Evolutionary conservation across 2,329 filamentous ascomycete genomes (phyloP), one percentile per base, ranked within the genome.

Genomic region (Ophiostoma piceae): DNA sequence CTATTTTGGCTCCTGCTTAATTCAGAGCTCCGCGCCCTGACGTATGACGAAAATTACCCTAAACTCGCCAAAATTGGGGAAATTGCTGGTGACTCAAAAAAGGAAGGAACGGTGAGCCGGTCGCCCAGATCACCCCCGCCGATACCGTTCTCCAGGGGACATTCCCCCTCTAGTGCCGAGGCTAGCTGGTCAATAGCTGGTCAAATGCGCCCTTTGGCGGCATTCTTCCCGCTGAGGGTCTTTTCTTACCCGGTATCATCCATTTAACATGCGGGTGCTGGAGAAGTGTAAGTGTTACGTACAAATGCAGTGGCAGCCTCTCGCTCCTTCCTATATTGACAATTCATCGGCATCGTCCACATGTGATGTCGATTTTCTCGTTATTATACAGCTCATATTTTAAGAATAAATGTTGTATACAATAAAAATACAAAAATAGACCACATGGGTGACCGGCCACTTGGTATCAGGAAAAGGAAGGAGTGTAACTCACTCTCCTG

Each of bases 51-150:
- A 57, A 57, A 22, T 57, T 57, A 16, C 16, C 14, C 43, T 1
- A 19, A 47, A 47, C 16, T 7, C 16, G 19, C 43, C 43, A 6
- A 47, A 57, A 35, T 35, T 35, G 35, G 35, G 35, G 35, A 35
- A 26, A 22, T 57, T 57, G 51, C 51, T 57, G 51, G 32, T n/a
- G 16, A 32, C 32, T 64, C 32, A 35, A 64, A 64, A 64, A 64
- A 37, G 60, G 60, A 37, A 64, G 60, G 60, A 64, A n/a, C 60
- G 60, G 32, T 64, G 29, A 62, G 60, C 60, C 60, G 16, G 16
- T 57, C n/a, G 22, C 51, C 51, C n/a, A 57, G 51, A 57, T 57
- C 22, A n/a, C 51, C 51, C 51, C 51, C 51, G 51, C 51, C 51
- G 51, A 57, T 57, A 57, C 51, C 51, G 51, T 57, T 26, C 51